phyloP scores from a whole-genome alignment of 768 basidiomycete genomes.

The Xerocomus brunneocitrinus region DNA sequence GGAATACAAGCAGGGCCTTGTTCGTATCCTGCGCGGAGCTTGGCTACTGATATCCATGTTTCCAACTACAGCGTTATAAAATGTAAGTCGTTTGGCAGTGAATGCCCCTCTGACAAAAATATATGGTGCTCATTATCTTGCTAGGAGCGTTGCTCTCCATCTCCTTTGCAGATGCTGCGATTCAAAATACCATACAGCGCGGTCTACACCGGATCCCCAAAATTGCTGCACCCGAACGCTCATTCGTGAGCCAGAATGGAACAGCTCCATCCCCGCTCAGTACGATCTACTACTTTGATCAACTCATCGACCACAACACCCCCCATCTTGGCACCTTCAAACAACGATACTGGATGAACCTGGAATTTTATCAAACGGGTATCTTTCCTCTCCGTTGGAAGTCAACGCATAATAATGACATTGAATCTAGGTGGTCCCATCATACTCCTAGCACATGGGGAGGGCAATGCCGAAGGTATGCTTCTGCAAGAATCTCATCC shows the following conservation, averaged over 20 bases:
- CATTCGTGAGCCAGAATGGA: slow-evolving; percentile 19
- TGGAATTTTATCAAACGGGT: slow-evolving; percentile 59
- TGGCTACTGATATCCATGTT: too few species aligned
- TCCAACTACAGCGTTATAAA: too few species aligned
- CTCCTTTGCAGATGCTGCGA: slow-evolving; percentile 16
- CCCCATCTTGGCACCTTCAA: slow-evolving; percentile 72
- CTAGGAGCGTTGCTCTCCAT: slow-evolving; percentile 9
- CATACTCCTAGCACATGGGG: slow-evolving; percentile 33
- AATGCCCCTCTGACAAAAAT: too few species aligned
- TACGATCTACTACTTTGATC: slow-evolving; percentile 30
- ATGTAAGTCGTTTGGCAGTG: too few species aligned
- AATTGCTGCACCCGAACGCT: slow-evolving; percentile 11
- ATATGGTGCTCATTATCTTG: slow-evolving; percentile 5
- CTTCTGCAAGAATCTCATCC: slow-evolving; percentile 35
- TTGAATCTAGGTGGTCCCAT: too few species aligned
- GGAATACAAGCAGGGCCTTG: too few species aligned
- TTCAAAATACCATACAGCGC: slow-evolving; percentile 19
- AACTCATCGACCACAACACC: slow-evolving; percentile 42
- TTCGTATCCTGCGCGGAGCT: too few species aligned
- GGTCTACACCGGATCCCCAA: slow-evolving; percentile 12
- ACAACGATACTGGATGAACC: slow-evolving; percentile 70
- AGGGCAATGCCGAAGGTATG: slow-evolving; percentile 46
- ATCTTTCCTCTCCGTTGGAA: not conserved
- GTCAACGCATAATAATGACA: too few species aligned
- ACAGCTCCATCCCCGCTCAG: slow-evolving; percentile 23